Conservation (phyloP, 78 protist species). For the Planoprotostelium fungivorum region DNA sequence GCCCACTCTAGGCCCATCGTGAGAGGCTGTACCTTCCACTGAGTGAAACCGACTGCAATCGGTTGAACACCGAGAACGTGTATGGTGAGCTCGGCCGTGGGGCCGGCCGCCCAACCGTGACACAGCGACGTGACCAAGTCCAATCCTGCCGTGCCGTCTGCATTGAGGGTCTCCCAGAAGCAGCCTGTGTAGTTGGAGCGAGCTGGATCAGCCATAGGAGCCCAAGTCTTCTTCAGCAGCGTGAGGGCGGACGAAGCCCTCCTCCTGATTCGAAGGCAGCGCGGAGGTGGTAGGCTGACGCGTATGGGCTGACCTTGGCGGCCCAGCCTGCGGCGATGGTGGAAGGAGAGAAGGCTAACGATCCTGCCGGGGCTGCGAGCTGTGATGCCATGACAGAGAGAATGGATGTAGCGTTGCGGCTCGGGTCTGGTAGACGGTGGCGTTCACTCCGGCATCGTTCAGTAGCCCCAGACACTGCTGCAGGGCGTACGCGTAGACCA, state of each 20-base stretch:
- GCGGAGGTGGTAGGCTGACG: constrained; percentile 1
- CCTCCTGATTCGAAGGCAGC: neutral
- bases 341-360: neutral
- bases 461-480: neutral
- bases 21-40: neutral
- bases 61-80: neutral
- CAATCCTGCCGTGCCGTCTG: neutral
- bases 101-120: constrained; percentile 1
- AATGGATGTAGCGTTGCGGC: neutral
- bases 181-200: neutral
- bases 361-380: neutral
- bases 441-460: neutral
- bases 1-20: neutral
- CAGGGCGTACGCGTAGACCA: neutral
- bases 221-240: constrained; percentile 1
- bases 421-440: neutral
- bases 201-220: neutral
- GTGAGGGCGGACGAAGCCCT: neutral
- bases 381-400: neutral
- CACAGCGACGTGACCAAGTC: neutral
- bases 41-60: neutral
- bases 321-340: neutral
- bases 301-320: neutral
- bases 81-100: neutral
- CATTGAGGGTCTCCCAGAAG: neutral